These are phyloP conservation scores for Aspergillus nidulans DNA, from an alignment of 495 filamentous ascomycete species.

Conservation along the genomic window DNA sequence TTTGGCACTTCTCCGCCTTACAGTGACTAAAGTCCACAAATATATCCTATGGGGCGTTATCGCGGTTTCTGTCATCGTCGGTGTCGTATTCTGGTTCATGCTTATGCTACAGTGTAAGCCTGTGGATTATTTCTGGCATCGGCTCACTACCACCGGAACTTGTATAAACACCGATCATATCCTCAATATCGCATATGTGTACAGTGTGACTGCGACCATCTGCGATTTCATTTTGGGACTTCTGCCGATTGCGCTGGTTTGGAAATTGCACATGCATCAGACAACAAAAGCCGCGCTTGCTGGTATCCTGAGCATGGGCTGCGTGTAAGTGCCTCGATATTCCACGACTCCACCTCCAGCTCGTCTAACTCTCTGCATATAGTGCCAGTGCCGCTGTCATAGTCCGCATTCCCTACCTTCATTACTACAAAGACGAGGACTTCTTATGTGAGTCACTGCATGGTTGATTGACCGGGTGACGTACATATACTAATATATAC, in stretches of 20 bases:
- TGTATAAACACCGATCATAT: conserved; percentile 30
- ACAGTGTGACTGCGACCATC: conserved; percentile 37
- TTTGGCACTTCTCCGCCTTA: conserved; percentile 39
- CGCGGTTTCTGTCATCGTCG: conserved; percentile 22
- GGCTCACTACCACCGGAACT: conserved; percentile 19
- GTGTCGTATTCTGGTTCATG: conserved; percentile 36
- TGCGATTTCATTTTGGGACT: conserved; percentile 41
- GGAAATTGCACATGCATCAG: conserved; percentile 36
- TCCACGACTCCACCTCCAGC: background rate
- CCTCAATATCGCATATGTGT: conserved; percentile 36
- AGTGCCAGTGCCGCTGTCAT: conserved; percentile 38
- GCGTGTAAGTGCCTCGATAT: conserved; percentile 29
- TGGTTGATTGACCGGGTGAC: background rate
- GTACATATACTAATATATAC: conserved; percentile 12
- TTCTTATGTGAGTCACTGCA: conserved; percentile 29
- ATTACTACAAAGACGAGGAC: conserved; percentile 23
- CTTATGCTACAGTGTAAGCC: conserved; percentile 41
- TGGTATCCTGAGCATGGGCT: conserved; percentile 38
- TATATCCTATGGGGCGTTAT: conserved; percentile 31
- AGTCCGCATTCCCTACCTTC: conserved; percentile 35
- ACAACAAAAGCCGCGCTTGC: conserved; percentile 34
- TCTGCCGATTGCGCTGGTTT: conserved; percentile 33
- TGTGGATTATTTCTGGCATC: conserved; percentile 38
- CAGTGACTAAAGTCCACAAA: conserved; percentile 22
- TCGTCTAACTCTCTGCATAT: background rate